A percentile compares a stretch with the other conserved stretches of the same genome.
Conservation (phyloP, 1,139 yeast genomes). For the Hansenula lynferdii region DNA sequence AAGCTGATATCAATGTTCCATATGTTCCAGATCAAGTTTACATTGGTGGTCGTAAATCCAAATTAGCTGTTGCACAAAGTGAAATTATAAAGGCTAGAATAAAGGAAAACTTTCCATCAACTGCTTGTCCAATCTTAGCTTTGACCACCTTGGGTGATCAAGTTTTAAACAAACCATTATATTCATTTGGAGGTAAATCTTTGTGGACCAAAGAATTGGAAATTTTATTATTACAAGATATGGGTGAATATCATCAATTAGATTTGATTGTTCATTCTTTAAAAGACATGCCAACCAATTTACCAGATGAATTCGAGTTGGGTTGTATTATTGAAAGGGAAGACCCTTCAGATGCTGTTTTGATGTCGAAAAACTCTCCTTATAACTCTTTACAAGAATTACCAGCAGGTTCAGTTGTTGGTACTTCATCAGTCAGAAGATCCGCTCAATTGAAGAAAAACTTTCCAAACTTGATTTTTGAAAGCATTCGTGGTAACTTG, state of each 20-base stretch:
- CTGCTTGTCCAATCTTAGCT: constrained; percentile 69
- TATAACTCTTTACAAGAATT: constrained; percentile 64
- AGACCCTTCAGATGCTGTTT: constrained; percentile 92
- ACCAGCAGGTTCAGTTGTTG: constrained; percentile 84
- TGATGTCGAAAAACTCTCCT: constrained; percentile 64
- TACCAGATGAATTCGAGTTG: constrained; percentile 86
- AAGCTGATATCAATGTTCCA: constrained; percentile 11
- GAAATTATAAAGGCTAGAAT: constrained; percentile 65
- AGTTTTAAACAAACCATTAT: constrained; percentile 77
- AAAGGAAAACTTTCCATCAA: constrained; percentile 53
- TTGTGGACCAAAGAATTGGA: constrained; percentile 96
- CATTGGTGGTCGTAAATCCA: constrained; percentile 88
- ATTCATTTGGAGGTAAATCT: constrained; percentile 93
- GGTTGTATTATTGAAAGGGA: constrained; percentile 86
- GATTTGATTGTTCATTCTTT: constrained; percentile 92
- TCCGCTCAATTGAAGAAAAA: constrained; percentile 69
- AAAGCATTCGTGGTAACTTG: constrained; percentile 85
- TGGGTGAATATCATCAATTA: constrained; percentile 62
- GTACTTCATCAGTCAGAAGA: constrained; percentile 91
- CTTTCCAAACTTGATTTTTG: constrained; percentile 55
- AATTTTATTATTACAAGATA: constrained; percentile 56
- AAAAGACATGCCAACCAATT: constrained; percentile 90
- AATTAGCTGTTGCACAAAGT: constrained; percentile 82
- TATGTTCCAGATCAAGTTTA: constrained; percentile 21
- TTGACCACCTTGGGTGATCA: constrained; percentile 88